Percentiles rank a stretch among this genome's conserved stretches.
These are phyloP conservation scores for Ogataea methylovora DNA, from an alignment of 805 yeast genomes.

Conservation along the genomic window DNA sequence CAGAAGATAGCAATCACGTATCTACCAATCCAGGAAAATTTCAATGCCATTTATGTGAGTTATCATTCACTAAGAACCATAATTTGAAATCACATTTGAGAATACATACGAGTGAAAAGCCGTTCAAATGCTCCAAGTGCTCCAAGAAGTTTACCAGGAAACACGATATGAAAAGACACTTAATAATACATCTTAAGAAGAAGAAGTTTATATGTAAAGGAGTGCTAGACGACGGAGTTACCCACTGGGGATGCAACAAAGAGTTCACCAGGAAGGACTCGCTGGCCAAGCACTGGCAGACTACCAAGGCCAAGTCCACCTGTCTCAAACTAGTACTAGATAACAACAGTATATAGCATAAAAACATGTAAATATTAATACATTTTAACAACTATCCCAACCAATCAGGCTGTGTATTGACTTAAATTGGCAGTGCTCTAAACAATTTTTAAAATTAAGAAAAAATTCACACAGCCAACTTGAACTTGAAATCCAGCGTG, in stretches of 20 bases:
- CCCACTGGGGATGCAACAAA: slow-evolving; percentile 1
- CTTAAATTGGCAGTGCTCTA: too few relatives aligned
- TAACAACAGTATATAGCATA: neutral
- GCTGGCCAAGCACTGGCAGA: slow-evolving; percentile 1
- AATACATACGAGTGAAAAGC: slow-evolving; percentile 85
- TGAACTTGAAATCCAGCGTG: too few relatives aligned
- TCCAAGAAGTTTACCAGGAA: slow-evolving; percentile 52
- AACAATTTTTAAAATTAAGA: too few relatives aligned
- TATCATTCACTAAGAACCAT: slow-evolving; percentile 66
- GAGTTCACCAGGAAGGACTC: slow-evolving; percentile 1
- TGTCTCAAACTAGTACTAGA: neutral
- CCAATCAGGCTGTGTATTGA: too few relatives aligned
- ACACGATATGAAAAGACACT: neutral
- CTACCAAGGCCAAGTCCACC: slow-evolving; percentile 1
- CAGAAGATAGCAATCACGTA: too few relatives aligned
- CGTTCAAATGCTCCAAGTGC: slow-evolving; percentile 68
- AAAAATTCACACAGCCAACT: too few relatives aligned
- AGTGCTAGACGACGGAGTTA: neutral
- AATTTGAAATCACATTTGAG: slow-evolving; percentile 77
- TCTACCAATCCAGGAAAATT: too few relatives aligned
- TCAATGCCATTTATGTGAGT: slow-evolving; percentile 64
- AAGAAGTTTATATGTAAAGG: slow-evolving; percentile 1
- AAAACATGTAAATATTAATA: too few relatives aligned
- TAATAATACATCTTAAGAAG: too few relatives aligned
- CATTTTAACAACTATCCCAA: too few relatives aligned